These are phyloP conservation scores for Chlorella sp. DNA, from an alignment of 139 green algal genomes.

Conservation along the genomic window DNA sequence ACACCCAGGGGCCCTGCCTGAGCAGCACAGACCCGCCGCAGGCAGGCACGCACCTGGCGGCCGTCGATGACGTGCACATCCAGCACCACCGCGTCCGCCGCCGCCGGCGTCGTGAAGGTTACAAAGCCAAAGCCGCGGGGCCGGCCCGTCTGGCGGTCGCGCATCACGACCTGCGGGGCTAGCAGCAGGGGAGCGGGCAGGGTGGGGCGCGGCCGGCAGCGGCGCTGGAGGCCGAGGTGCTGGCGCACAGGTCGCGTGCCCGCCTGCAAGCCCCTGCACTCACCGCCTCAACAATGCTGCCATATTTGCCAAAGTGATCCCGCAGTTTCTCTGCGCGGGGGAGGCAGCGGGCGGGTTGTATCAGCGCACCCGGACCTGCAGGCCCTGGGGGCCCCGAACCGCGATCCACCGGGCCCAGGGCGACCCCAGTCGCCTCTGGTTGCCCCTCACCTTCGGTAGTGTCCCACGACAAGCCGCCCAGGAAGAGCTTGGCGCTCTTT, in stretches of 20 bases:
- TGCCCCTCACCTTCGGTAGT: slow-evolving; percentile 67
- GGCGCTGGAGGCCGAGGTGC: not conserved
- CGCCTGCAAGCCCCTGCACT: slow-evolving; percentile 1
- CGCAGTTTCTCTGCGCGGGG: slow-evolving; percentile 67
- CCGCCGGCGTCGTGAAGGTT: slow-evolving; percentile 65
- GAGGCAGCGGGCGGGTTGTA: not conserved
- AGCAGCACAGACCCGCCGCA: not conserved
- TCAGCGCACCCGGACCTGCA: not conserved
- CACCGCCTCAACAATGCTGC: slow-evolving; percentile 74
- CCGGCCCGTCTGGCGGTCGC: slow-evolving; percentile 66
- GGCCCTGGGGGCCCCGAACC: not conserved
- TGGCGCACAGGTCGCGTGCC: not conserved
- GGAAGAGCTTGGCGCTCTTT: slow-evolving; percentile 63
- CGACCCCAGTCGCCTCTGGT: no score
- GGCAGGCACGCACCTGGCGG: slow-evolving; percentile 42
- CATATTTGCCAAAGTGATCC: slow-evolving; percentile 75
- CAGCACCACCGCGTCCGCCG: slow-evolving; percentile 62
- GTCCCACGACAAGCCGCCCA: slow-evolving; percentile 75
- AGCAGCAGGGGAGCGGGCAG: not conserved
- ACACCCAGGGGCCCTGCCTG: no score
- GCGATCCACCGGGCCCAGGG: no score
- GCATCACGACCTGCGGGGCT: slow-evolving; percentile 78
- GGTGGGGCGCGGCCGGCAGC: not conserved
- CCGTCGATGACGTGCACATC: slow-evolving; percentile 74
- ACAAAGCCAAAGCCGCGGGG: slow-evolving; percentile 89